A percentile compares a stretch with the other conserved stretches of the same genome.
Conservation (phyloP, 352 stramenopile species). For the Globisporangium nunn region DNA sequence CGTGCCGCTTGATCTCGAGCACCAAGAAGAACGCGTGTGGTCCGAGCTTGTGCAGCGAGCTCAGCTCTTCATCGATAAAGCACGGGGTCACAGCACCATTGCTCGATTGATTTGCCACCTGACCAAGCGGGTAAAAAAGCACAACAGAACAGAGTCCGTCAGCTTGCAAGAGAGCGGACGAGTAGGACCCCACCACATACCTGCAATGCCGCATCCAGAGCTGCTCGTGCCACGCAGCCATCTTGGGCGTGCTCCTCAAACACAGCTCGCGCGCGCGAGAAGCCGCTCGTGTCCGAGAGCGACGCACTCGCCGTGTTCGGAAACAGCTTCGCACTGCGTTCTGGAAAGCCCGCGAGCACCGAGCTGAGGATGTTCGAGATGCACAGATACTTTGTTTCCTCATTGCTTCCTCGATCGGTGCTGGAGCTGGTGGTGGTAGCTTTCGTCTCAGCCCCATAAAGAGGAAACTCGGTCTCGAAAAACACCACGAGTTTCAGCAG, state of each 20-base stretch:
- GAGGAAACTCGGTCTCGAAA: slow-evolving; percentile 58
- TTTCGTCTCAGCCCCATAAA: slow-evolving; percentile 5
- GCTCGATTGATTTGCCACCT: slow-evolving; percentile 3
- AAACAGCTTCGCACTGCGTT: slow-evolving; percentile 41
- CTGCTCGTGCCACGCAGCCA: slow-evolving; percentile 16
- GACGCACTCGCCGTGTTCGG: slow-evolving; percentile 15
- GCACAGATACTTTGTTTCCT: slow-evolving; percentile 34
- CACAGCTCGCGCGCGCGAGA: slow-evolving; percentile 2
- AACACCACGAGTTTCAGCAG: slow-evolving; percentile 68
- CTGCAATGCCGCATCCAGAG: slow-evolving; percentile 24
- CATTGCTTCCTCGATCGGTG: slow-evolving; percentile 8
- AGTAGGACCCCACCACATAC: slow-evolving; percentile 11
- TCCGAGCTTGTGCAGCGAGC: slow-evolving; percentile 27
- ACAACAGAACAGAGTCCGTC: background rate
- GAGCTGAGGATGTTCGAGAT: slow-evolving; percentile 66
- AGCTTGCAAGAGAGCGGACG: background rate
- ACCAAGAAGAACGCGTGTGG: slow-evolving; percentile 52
- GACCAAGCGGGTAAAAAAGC: no score
- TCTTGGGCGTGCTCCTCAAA: slow-evolving; percentile 27
- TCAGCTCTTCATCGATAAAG: slow-evolving; percentile 68
- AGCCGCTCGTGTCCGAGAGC: slow-evolving; percentile 5
- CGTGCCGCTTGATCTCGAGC: slow-evolving; percentile 32
- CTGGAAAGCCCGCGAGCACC: slow-evolving; percentile 47
- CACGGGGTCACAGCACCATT: background rate
- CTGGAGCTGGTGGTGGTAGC: background rate